Conservation (phyloP, 306 rosid genomes). For the Adenanthera pavonina region DNA sequence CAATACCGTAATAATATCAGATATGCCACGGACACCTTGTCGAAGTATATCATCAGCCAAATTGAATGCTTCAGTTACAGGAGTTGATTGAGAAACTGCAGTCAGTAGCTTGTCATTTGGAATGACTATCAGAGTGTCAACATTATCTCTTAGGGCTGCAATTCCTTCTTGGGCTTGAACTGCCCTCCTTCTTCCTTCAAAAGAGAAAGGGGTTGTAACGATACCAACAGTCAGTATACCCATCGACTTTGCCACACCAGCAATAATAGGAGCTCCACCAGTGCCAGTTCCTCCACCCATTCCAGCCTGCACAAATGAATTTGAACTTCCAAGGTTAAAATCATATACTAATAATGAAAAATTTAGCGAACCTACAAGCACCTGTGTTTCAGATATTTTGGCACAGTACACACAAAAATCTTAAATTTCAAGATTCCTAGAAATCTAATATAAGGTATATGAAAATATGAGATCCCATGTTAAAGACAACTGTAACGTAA, state of each 20-base stretch:
- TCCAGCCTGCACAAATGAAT: slow-evolving; percentile 74
- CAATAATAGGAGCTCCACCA: slow-evolving; percentile 97
- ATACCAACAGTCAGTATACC: slow-evolving; percentile 98
- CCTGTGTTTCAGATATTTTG: background rate
- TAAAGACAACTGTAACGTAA: background rate
- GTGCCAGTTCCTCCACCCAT: slow-evolving; percentile 99
- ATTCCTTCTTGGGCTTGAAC: slow-evolving; percentile 99
- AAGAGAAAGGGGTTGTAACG: slow-evolving; percentile 97
- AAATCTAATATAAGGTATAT: background rate
- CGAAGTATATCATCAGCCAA: slow-evolving; percentile 97
- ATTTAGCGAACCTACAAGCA: slow-evolving; percentile 20
- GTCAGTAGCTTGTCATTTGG: slow-evolving; percentile 98
- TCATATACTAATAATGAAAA: slow-evolving; percentile 29
- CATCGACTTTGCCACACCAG: slow-evolving; percentile 95
- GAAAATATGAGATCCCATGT: background rate
- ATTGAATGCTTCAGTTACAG: slow-evolving; percentile 98
- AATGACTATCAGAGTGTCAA: slow-evolving; percentile 95
- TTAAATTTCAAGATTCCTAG: background rate
- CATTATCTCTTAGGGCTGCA: slow-evolving; percentile 95
- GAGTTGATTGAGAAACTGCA: slow-evolving; percentile 94
- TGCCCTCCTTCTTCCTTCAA: slow-evolving; percentile 97
- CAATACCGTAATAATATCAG: slow-evolving; percentile 96
- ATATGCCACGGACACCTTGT: slow-evolving; percentile 99
- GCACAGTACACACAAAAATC: background rate
- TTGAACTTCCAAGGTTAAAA: slow-evolving; percentile 30